phyloP scores from a whole-genome alignment of 2,329 filamentous ascomycete genomes.

The Aspergillus sp. region DNA sequence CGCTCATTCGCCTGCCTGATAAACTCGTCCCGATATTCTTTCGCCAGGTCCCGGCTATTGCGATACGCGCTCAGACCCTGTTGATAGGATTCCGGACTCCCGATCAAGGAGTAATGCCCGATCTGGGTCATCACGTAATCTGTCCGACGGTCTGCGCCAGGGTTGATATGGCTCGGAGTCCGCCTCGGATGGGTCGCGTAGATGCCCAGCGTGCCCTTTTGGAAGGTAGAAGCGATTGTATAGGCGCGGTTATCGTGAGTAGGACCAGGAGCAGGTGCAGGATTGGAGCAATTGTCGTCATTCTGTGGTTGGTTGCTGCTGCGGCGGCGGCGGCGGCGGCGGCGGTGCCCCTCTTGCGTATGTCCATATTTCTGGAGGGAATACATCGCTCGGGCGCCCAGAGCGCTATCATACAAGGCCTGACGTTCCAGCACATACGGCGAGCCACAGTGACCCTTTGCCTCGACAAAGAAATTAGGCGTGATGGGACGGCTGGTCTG shows the following conservation, averaged over 20 bases:
- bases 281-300: background rate
- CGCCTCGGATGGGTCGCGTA: background rate
- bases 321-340: too few species aligned
- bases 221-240: too few species aligned
- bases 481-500: background rate
- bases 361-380: background rate
- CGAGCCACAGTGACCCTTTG: conserved; percentile 1
- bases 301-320: background rate
- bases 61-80: too few species aligned
- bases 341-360: background rate
- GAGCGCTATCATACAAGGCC: conserved; percentile 4
- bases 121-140: conserved; percentile 1
- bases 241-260: background rate
- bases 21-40: too few species aligned
- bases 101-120: too few species aligned
- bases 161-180: background rate
- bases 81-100: too few species aligned
- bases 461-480: background rate
- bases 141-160: background rate
- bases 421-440: background rate
- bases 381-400: conserved; percentile 2
- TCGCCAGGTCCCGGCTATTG: too few species aligned
- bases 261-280: background rate
- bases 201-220: background rate
- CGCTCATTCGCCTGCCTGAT: too few species aligned